Conservation (phyloP, 2,329 filamentous ascomycete genomes). For the Myriosclerotinia scirpicola region DNA sequence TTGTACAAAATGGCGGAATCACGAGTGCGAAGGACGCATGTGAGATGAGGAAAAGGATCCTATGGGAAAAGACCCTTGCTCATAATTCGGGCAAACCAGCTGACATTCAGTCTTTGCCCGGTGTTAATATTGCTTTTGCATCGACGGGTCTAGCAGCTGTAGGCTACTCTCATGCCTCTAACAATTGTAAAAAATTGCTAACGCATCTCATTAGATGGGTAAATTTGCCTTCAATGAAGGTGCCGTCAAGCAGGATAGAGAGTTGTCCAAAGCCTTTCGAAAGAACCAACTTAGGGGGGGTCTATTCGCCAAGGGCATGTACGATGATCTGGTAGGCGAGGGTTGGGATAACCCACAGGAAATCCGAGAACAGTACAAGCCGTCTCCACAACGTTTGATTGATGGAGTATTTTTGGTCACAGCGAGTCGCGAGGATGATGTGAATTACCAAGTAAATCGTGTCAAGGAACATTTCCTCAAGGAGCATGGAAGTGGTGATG, state of each 20-base stretch:
- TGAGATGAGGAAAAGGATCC: conserved; percentile 1
- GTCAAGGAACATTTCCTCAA: conserved; percentile 6
- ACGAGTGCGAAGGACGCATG: conserved; percentile 10
- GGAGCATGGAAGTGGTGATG: conserved; percentile 1
- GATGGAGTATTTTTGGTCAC: conserved; percentile 15
- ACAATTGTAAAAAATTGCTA: background rate
- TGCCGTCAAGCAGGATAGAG: background rate
- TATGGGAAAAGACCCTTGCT: background rate
- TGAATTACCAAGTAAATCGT: background rate
- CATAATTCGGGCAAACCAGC: background rate
- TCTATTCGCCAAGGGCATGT: conserved; percentile 8
- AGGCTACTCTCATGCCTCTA: background rate
- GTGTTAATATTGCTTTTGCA: conserved; percentile 9
- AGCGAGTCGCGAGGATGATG: background rate
- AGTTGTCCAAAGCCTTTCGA: background rate
- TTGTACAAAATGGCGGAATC: background rate
- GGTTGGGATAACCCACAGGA: conserved; percentile 11
- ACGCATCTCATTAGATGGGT: background rate
- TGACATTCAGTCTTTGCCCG: background rate
- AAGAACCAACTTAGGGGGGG: conserved; percentile 14
- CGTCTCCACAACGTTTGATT: background rate
- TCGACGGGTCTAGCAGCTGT: conserved; percentile 12
- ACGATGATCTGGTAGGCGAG: conserved; percentile 7
- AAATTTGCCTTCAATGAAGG: conserved; percentile 6
- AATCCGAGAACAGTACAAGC: conserved; percentile 10